phyloP scores from a whole-genome alignment of 495 filamentous ascomycete species.

The Xeromyces bisporus region DNA sequence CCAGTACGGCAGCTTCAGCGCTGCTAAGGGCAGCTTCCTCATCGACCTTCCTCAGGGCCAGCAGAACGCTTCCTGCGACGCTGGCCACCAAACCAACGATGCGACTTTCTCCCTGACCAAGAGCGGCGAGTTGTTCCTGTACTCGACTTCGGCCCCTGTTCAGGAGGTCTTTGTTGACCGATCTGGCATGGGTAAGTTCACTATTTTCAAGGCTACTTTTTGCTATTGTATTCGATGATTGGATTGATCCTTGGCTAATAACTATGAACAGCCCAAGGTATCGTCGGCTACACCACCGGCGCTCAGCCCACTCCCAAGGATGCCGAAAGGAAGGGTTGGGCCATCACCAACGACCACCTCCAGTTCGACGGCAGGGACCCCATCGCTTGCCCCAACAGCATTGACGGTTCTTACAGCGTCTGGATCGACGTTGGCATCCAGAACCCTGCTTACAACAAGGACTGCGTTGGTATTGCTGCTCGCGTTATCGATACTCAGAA shows the following conservation, averaged over 20 bases:
- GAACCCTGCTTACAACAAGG: conserved; percentile 26
- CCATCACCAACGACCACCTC: conserved; percentile 24
- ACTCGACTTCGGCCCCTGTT: conserved; percentile 17
- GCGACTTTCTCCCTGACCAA: conserved; percentile 34
- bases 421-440: conserved; percentile 25
- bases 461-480: conserved; percentile 27
- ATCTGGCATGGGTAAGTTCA: conserved; percentile 34
- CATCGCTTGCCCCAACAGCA: conserved; percentile 33
- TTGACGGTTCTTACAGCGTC: conserved; percentile 30
- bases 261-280: conserved; percentile 24
- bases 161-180: conserved; percentile 35
- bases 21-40: conserved; percentile 26
- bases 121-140: conserved; percentile 30
- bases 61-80: conserved; percentile 29
- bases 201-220: too few relatives aligned
- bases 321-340: conserved; percentile 28
- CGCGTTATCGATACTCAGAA: conserved; percentile 14
- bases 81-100: too few relatives aligned
- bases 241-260: conserved; percentile 1
- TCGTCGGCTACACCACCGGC: conserved; percentile 31
- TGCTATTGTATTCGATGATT: too few relatives aligned
- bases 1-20: conserved; percentile 25
- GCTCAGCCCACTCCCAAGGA: conserved; percentile 18
- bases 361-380: conserved; percentile 24
- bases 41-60: conserved; percentile 19